These are phyloP conservation scores for Xylaria sp. DNA, from an alignment of 2,329 filamentous ascomycete genomes.

Conservation along the genomic window DNA sequence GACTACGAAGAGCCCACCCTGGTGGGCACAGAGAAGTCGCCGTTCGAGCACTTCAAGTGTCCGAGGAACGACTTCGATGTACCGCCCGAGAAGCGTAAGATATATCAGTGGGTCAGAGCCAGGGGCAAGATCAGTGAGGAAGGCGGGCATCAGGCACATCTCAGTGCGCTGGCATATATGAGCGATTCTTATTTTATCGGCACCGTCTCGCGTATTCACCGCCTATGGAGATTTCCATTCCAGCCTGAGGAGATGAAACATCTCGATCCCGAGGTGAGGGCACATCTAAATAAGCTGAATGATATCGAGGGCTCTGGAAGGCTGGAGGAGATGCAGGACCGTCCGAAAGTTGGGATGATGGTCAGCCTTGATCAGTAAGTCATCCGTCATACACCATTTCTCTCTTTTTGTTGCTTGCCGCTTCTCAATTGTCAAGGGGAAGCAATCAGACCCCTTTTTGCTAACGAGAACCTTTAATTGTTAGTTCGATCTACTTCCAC, in stretches of 20 bases:
- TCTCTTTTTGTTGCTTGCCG: background rate
- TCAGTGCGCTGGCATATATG: constrained; percentile 92
- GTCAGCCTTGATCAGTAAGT: constrained; percentile 77
- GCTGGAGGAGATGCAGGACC: constrained; percentile 61
- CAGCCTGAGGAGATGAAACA: constrained; percentile 64
- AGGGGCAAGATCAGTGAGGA: constrained; percentile 77
- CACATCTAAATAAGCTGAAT: constrained; percentile 53
- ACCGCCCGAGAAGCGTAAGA: constrained; percentile 70
- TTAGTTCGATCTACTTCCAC: constrained; percentile 71
- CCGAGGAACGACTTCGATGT: constrained; percentile 50
- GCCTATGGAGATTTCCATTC: constrained; percentile 78
- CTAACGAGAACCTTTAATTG: background rate
- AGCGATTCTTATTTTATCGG: constrained; percentile 94
- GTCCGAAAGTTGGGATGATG: constrained; percentile 81
- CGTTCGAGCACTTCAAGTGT: constrained; percentile 58
- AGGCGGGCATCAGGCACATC: constrained; percentile 82
- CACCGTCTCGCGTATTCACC: constrained; percentile 83
- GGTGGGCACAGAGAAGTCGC: constrained; percentile 52
- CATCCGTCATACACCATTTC: background rate
- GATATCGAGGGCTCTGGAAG: constrained; percentile 59
- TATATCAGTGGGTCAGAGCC: constrained; percentile 79
- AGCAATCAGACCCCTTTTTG: background rate
- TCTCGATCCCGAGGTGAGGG: constrained; percentile 56
- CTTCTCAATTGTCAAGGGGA: background rate
- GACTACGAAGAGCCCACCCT: constrained; percentile 61